Percentiles rank a stretch among this genome's conserved stretches.
Evolutionary conservation across 2,329 filamentous ascomycete genomes (phyloP).

Genomic region (Scopulariopsis brevicaulis): DNA sequence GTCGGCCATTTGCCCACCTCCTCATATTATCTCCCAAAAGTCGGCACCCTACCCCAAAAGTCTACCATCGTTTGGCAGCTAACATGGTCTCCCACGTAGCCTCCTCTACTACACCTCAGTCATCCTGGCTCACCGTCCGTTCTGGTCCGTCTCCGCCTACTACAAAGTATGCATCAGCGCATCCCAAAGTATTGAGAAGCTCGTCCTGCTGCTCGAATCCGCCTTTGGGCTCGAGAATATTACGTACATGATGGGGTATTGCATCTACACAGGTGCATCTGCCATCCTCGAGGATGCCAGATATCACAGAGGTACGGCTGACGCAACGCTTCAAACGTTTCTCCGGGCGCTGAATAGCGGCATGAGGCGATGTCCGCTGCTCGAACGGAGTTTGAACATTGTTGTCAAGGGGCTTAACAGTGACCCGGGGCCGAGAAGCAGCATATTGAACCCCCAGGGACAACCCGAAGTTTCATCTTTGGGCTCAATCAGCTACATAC

Average conservation of each 20-base stretch:
- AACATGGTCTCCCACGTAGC: not conserved
- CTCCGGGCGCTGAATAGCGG: conserved; percentile 14
- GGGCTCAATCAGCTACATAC: not conserved
- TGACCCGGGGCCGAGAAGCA: not conserved
- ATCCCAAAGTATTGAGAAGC: not conserved
- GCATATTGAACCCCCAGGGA: not conserved
- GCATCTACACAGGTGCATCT: not conserved
- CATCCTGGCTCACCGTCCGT: not conserved
- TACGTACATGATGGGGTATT: not conserved
- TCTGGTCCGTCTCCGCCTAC: not conserved
- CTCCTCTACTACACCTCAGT: not conserved
- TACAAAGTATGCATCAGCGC: not conserved
- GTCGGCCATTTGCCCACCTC: not conserved
- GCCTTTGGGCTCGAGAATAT: not conserved
- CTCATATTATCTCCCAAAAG: not conserved
- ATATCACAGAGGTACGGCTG: conserved; percentile 14
- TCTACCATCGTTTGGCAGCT: not conserved
- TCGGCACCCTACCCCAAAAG: not conserved
- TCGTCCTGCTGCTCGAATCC: not conserved
- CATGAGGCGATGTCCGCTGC: conserved; percentile 13
- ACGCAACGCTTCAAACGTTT: conserved; percentile 14
- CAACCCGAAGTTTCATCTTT: not conserved
- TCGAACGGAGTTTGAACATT: conserved; percentile 18
- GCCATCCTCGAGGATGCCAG: conserved; percentile 15
- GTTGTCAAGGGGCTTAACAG: conserved; percentile 11